Conservation (phyloP, 192 early-diverging fungal species). For the Podila verticillata region DNA sequence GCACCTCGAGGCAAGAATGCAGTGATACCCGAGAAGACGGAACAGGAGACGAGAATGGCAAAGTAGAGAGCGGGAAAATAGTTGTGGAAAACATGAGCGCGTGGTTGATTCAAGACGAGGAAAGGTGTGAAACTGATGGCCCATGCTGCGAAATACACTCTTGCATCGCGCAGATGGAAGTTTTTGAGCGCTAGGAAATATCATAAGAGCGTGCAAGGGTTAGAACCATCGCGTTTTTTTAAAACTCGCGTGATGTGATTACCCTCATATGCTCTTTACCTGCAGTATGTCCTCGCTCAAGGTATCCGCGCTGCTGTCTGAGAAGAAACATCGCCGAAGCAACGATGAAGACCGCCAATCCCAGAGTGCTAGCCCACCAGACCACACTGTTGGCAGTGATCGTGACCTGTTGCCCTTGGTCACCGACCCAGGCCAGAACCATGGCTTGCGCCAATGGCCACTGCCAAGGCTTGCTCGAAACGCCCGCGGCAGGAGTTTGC, state of each 20-base stretch:
- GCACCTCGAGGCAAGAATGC: background rate
- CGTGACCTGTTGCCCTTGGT: slow-evolving; percentile 13
- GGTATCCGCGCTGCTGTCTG: slow-evolving; percentile 12
- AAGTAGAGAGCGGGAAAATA: slow-evolving; percentile 35
- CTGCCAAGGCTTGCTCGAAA: background rate
- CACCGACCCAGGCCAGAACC: background rate
- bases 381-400: slow-evolving; percentile 19
- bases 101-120: background rate
- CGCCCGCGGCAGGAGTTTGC: background rate
- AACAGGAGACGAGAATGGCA: slow-evolving; percentile 13
- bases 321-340: background rate
- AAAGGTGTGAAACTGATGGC: slow-evolving; percentile 9
- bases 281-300: background rate
- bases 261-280: background rate
- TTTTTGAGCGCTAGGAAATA: slow-evolving; percentile 11
- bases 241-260: background rate
- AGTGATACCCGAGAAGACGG: slow-evolving; percentile 2
- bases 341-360: background rate
- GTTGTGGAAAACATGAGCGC: background rate
- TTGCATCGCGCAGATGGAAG: background rate
- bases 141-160: slow-evolving; percentile 19
- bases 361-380: slow-evolving; percentile 13
- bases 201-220: background rate
- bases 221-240: too few species aligned
- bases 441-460: slow-evolving; percentile 6